phyloP scores from a whole-genome alignment of 495 filamentous ascomycete species.

The Glarea lozoyensis region DNA sequence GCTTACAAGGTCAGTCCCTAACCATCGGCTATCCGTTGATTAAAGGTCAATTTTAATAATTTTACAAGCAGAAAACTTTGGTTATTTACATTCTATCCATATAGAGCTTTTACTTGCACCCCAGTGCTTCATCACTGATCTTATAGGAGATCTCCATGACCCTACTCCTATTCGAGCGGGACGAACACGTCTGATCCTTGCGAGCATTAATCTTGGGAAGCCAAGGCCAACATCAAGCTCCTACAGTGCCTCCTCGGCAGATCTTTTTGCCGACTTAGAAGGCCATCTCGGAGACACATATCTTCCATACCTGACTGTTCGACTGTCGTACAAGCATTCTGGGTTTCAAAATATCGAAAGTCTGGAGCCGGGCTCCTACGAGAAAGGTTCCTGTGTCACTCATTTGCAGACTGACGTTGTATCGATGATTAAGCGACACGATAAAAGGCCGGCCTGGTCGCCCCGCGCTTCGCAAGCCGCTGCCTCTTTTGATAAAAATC shows the following conservation, averaged over 20 bases:
- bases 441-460: conserved; percentile 32
- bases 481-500: conserved; percentile 21
- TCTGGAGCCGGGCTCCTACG: not conserved
- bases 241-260: conserved; percentile 24
- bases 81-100: conserved; percentile 11
- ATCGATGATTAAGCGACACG: conserved; percentile 33
- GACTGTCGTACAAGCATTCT: conserved; percentile 38
- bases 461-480: conserved; percentile 13
- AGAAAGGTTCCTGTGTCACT: conserved; percentile 20
- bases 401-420: conserved; percentile 32
- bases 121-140: conserved; percentile 6
- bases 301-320: conserved; percentile 35
- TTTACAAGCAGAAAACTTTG: conserved; percentile 3
- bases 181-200: conserved; percentile 23
- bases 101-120: conserved; percentile 13
- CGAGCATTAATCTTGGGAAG: conserved; percentile 11
- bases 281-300: conserved; percentile 31
- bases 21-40: not conserved
- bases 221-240: not conserved
- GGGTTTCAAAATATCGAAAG: conserved; percentile 27
- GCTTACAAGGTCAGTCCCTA: conserved; percentile 4
- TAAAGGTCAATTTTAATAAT: no score
- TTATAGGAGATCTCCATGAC: conserved; percentile 14
- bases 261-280: conserved; percentile 42
- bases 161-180: conserved; percentile 9